Conservation (phyloP, 2,329 filamentous ascomycete species). For the Hymenoscyphus salicellus region DNA sequence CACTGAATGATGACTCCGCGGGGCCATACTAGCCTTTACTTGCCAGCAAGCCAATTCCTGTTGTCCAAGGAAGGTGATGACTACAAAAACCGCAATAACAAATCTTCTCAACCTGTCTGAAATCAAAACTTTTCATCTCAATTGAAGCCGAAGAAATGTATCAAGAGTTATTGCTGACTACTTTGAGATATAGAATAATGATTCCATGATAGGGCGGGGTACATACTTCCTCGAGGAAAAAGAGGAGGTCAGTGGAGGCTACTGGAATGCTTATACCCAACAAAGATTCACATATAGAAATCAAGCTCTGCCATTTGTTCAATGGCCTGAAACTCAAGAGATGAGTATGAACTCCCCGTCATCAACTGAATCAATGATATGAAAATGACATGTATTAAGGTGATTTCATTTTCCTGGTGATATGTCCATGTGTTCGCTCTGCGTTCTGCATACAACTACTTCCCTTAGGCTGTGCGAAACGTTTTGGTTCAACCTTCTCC, state of each 20-base stretch:
- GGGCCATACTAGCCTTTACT: conserved; percentile 50
- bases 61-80: conserved; percentile 41
- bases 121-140: conserved; percentile 13
- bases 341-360: not conserved
- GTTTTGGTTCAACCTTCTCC: no score
- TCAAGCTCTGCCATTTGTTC: not conserved
- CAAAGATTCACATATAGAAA: not conserved
- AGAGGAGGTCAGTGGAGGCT: not conserved
- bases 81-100: conserved; percentile 61
- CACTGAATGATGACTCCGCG: conserved; percentile 47
- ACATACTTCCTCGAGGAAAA: not conserved
- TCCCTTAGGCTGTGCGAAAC: no score
- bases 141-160: not conserved
- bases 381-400: not conserved
- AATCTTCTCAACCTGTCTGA: conserved; percentile 68
- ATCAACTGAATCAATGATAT: not conserved
- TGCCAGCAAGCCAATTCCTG: conserved; percentile 33
- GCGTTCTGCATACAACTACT: no score
- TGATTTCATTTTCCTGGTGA: not conserved
- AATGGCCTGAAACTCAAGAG: not conserved
- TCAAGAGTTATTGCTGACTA: not conserved
- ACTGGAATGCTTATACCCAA: not conserved
- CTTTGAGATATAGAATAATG: not conserved
- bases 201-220: not conserved
- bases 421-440: not conserved